phyloP scores from a whole-genome alignment of 2,329 filamentous ascomycete genomes.

The Ascocoryne sarcoides region DNA sequence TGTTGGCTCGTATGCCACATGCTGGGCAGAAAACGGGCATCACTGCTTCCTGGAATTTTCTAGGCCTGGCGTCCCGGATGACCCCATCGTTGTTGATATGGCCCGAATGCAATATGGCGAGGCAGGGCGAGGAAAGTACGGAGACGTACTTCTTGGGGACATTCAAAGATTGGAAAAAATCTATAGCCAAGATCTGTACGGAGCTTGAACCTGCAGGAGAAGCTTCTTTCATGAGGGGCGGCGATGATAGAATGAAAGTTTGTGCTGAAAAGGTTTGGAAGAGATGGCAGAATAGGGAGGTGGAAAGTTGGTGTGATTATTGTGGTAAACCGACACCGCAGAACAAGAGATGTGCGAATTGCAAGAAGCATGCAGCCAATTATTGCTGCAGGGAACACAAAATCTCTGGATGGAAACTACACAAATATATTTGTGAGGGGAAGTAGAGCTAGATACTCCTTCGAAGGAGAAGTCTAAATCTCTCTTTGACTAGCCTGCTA shows the following conservation, averaged over 20 bases:
- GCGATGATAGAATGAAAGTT: conserved; percentile 1
- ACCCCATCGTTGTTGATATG: not conserved
- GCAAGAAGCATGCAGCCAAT: not conserved
- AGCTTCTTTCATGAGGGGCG: not conserved
- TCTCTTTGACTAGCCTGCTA: no score
- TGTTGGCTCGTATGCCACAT: no score
- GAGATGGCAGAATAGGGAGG: conserved; percentile 8
- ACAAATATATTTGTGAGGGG: conserved; percentile 8
- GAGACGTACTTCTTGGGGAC: conserved; percentile 6
- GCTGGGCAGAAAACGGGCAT: not conserved
- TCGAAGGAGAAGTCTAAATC: no score
- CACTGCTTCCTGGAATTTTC: not conserved
- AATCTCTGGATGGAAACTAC: conserved; percentile 4
- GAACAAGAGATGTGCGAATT: not conserved
- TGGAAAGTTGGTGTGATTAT: conserved; percentile 8
- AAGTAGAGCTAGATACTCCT: no score
- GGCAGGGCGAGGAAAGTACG: conserved; percentile 1
- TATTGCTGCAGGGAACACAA: conserved; percentile 9
- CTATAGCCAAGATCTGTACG: not conserved
- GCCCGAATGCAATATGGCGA: conserved; percentile 5
- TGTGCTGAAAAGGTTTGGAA: conserved; percentile 6
- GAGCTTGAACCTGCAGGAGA: not conserved
- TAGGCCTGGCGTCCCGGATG: not conserved
- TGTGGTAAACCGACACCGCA: conserved; percentile 6
- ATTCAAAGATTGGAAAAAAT: not conserved